Evolutionary conservation across 768 basidiomycete genomes (phyloP).

Genomic region (Pleurotus djamor): DNA sequence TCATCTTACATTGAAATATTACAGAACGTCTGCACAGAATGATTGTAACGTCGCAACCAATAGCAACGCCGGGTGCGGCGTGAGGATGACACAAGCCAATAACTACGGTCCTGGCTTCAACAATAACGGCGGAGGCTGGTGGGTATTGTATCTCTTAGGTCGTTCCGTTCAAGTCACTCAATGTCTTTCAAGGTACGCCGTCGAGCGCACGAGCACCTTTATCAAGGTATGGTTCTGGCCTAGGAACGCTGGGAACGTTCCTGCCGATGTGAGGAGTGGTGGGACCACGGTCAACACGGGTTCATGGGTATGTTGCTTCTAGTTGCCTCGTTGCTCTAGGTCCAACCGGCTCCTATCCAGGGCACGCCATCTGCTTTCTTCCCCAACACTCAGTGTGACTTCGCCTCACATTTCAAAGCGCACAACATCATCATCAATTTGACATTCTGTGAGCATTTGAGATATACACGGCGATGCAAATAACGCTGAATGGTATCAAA

Average conservation of each 20-base stretch:
- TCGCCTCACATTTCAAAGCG: slow-evolving; percentile 47
- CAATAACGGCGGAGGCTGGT: slow-evolving; percentile 59
- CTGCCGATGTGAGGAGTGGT: slow-evolving; percentile 34
- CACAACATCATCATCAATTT: slow-evolving; percentile 68
- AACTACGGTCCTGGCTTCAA: slow-evolving; percentile 59
- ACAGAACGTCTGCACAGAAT: slow-evolving; percentile 25
- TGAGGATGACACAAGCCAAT: slow-evolving; percentile 26
- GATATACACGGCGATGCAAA: not conserved
- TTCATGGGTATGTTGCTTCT: slow-evolving; percentile 33
- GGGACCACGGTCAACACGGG: slow-evolving; percentile 29
- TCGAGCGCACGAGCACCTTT: slow-evolving; percentile 45
- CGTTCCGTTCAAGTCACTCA: not conserved
- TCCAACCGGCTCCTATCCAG: slow-evolving; percentile 21
- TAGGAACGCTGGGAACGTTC: slow-evolving; percentile 35
- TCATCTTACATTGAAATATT: not conserved
- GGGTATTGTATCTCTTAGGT: slow-evolving; percentile 7
- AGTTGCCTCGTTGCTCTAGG: not conserved
- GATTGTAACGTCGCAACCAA: slow-evolving; percentile 45
- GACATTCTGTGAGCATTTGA: slow-evolving; percentile 32
- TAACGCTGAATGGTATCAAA: not conserved
- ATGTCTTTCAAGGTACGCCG: slow-evolving; percentile 40
- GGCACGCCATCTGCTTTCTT: slow-evolving; percentile 57
- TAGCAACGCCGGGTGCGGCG: slow-evolving; percentile 52
- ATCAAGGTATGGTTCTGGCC: slow-evolving; percentile 70
- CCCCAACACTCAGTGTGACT: slow-evolving; percentile 58